These are phyloP conservation scores for Telopea speciosissima DNA, from an alignment of 177 flowering plant genomes.

Conservation along the genomic window DNA sequence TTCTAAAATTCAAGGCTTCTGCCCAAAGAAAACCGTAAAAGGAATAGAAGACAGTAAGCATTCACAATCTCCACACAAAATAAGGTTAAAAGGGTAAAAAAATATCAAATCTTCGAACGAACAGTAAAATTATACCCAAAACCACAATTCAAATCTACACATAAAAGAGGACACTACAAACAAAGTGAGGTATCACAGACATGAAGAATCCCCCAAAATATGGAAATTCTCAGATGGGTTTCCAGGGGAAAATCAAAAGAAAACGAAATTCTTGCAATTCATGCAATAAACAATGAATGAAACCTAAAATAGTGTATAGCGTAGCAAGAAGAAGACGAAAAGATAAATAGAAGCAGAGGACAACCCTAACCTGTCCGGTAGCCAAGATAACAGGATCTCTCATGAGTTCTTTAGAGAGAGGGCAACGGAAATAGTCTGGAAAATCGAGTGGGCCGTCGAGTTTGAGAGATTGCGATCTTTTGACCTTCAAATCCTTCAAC, in stretches of 20 bases:
- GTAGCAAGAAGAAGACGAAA: too few species aligned
- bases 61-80: too few species aligned
- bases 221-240: neutral
- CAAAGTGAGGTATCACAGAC: too few species aligned
- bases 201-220: too few species aligned
- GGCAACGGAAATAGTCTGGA: constrained; percentile 69
- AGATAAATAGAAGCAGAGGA: neutral
- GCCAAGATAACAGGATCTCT: constrained; percentile 75
- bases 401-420: constrained; percentile 73
- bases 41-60: neutral
- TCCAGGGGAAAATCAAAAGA: neutral
- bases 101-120: neutral
- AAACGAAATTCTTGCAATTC: neutral
- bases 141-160: neutral
- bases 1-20: neutral
- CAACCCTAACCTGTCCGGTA: constrained; percentile 62
- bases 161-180: too few species aligned
- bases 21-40: neutral
- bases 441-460: constrained; percentile 14
- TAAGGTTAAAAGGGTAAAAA: neutral
- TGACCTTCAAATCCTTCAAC: constrained; percentile 37
- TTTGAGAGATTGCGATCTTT: constrained; percentile 30
- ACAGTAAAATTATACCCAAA: neutral
- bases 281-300: neutral
- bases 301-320: neutral